Evolutionary conservation across 1,284 basidiomycete genomes (phyloP).

Genomic region (Ceratobasidium papillatum): DNA sequence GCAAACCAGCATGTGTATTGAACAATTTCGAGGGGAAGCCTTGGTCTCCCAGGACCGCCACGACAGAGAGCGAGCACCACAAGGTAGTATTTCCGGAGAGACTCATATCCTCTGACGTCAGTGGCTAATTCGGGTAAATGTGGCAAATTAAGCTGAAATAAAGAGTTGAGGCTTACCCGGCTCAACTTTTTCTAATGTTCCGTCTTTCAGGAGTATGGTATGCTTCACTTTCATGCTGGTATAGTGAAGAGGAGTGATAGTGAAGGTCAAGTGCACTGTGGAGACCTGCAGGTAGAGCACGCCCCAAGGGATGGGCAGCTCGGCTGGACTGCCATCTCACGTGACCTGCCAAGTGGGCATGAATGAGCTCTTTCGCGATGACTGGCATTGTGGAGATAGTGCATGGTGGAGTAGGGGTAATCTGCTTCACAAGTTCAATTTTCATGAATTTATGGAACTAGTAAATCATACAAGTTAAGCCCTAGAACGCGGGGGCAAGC

Average conservation of each 20-base stretch:
- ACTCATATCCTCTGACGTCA: background rate
- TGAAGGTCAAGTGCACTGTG: too few relatives aligned
- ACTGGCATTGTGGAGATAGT: too few relatives aligned
- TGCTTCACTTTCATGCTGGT: background rate
- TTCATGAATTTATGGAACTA: too few relatives aligned
- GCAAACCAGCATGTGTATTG: background rate
- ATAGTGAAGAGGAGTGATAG: too few relatives aligned
- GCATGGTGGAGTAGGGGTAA: too few relatives aligned
- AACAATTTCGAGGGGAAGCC: slow-evolving; percentile 10
- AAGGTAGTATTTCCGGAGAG: background rate
- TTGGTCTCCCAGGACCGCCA: background rate
- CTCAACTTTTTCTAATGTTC: background rate
- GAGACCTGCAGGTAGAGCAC: too few relatives aligned
- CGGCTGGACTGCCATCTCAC: background rate
- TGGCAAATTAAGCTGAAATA: background rate
- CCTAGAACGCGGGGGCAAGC: slow-evolving; percentile 9
- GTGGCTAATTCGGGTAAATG: background rate
- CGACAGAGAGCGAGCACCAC: background rate
- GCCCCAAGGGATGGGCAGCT: background rate
- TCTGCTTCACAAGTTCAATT: too few relatives aligned
- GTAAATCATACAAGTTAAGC: too few relatives aligned
- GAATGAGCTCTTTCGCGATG: too few relatives aligned
- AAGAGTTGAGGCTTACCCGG: background rate
- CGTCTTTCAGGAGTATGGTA: background rate
- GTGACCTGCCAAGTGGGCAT: too few relatives aligned